Evolutionary conservation across 1,284 basidiomycete genomes (phyloP), one percentile per base, ranked within the genome.

Genomic region (Pisolithus thermaeus): DNA sequence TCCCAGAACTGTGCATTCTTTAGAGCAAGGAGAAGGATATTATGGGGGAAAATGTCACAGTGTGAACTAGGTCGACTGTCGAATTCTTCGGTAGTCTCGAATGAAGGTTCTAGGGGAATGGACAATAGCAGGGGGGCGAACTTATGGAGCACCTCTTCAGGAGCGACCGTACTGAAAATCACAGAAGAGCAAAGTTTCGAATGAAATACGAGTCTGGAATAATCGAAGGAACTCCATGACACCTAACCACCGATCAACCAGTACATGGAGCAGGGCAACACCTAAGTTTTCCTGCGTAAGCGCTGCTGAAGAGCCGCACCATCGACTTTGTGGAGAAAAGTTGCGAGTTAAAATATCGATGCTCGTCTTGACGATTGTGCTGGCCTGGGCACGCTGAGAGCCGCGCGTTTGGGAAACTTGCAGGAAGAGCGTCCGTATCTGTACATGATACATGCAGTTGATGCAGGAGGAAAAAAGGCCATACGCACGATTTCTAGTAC

Each of bases 401-500:
- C 32, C 32, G 32, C 12, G 12, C 32, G 12, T 32, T 32, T 32
- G 32, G 32, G 32, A 32, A 32, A 32, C 32, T 32, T 32, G 32
- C 32, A 60, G 64, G n/a, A 64, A 48, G 16, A 64, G 49, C 7
- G 63, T 63, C 6, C 65, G 58, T 48, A 63, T 52, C 62, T 64
- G 30, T 38, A 42, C 18, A 42, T 18, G 36, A 37, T 12, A 7
- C 27, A 42, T 7, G 27, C 28, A n/a, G 14, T 3, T 28, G 22
- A 37, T 36, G 18, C 18, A 18, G 28, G n/a, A 2, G 27, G 30
- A 22, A n/a, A 2, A 8, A 48, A n/a, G 44, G 47, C 46, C 20
- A 28, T 40, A 72, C 81, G 51, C 61, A 88, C 86, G 39, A 80
- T 67, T 63, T 87, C 85, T 18, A 87, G 61, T 2, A 63, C 66